phyloP scores from a whole-genome alignment of 2,329 filamentous ascomycete species.

The Xenoacremonium recifei region DNA sequence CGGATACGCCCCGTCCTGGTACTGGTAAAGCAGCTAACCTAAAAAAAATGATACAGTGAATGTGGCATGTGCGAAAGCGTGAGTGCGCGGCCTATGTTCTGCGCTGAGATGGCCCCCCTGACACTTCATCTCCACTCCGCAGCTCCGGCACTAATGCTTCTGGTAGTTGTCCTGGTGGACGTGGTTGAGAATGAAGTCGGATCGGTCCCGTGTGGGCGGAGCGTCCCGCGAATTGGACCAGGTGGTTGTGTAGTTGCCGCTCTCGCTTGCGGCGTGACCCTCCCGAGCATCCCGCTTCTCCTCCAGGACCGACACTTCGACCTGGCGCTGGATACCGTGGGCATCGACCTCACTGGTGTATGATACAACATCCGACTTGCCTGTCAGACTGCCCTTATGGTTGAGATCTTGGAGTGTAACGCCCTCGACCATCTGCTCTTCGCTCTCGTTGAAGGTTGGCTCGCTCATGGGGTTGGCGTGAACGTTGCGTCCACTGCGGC shows the following conservation, averaged over 20 bases:
- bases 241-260: constrained; percentile 15
- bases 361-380: constrained; percentile 1
- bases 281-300: neutral
- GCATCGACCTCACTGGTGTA: constrained; percentile 1
- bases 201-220: constrained; percentile 5
- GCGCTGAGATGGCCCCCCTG: no score
- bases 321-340: constrained; percentile 9
- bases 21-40: no score
- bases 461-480: constrained; percentile 13
- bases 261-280: constrained; percentile 9
- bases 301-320: constrained; percentile 14
- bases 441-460: constrained; percentile 21
- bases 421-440: constrained; percentile 19
- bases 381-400: constrained; percentile 1
- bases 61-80: no score
- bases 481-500: constrained; percentile 15
- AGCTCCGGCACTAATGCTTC: no score
- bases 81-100: no score
- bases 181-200: constrained; percentile 10
- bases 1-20: no score
- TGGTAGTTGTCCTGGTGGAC: no score
- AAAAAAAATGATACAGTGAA: no score
- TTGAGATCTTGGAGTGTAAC: constrained; percentile 18
- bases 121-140: no score
- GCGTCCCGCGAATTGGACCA: constrained; percentile 11